Evolutionary conservation across 768 basidiomycete genomes (phyloP).

Genomic region (Mycena galericulata): DNA sequence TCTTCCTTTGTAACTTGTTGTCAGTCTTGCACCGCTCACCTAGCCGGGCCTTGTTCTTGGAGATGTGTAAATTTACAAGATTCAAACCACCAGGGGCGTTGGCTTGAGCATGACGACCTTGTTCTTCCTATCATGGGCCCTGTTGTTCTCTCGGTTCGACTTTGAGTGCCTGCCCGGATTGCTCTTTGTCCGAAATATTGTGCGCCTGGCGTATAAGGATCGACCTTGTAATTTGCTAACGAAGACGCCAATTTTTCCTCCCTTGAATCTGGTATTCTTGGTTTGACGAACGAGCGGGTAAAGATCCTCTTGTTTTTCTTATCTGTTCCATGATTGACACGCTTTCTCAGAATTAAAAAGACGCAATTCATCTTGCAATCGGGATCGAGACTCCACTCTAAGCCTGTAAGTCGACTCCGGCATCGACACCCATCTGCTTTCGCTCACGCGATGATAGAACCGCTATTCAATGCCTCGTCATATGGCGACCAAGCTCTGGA

Average conservation of each 20-base stretch:
- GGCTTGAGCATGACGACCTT: not conserved
- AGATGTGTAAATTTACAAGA: no score
- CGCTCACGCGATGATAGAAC: constrained; percentile 12
- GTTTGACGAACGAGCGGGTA: not conserved
- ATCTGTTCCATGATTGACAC: not conserved
- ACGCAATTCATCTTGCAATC: not conserved
- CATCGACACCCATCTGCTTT: not conserved
- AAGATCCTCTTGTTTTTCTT: not conserved
- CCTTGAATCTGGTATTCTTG: constrained; percentile 28
- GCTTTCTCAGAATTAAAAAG: not conserved
- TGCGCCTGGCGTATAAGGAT: not conserved
- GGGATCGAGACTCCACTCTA: not conserved
- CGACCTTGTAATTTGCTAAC: not conserved
- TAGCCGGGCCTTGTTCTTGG: no score
- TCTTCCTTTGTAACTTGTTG: no score
- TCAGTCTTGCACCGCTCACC: no score
- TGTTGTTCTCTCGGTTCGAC: not conserved
- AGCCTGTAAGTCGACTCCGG: not conserved
- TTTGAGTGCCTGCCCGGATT: no score
- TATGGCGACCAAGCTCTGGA: constrained; percentile 23
- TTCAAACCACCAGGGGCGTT: no score
- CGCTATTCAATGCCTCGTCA: constrained; percentile 10
- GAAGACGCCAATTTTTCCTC: not conserved
- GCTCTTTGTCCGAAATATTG: not conserved
- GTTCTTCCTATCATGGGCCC: not conserved